phyloP scores from a whole-genome alignment of 176 grass and related monocot genomes.

The Avena eriantha region DNA sequence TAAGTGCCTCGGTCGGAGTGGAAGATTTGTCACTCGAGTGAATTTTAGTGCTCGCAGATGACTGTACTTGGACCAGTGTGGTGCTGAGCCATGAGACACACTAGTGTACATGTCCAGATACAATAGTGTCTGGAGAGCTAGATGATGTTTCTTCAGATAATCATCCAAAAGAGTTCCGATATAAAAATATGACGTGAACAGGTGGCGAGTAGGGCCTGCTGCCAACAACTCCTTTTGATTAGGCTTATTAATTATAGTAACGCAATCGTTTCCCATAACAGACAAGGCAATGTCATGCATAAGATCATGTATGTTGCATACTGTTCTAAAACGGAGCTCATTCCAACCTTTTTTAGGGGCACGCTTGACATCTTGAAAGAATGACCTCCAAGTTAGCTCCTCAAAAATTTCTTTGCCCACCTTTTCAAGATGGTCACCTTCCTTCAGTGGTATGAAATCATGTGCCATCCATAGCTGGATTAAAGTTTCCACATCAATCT shows the following conservation, averaged over 20 bases:
- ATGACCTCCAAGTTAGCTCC: slow-evolving; percentile 22
- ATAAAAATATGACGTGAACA: accelerated
- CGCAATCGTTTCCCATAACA: slow-evolving; percentile 19
- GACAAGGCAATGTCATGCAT: slow-evolving; percentile 25
- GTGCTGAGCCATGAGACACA: background rate
- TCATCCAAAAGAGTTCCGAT: background rate
- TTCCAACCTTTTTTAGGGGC: accelerated
- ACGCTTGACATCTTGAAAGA: slow-evolving; percentile 20
- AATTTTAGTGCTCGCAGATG: background rate
- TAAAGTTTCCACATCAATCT: background rate
- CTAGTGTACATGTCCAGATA: accelerated
- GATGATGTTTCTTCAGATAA: background rate
- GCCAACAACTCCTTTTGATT: background rate
- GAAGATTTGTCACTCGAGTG: accelerated
- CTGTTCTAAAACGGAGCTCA: background rate
- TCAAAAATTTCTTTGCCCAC: background rate
- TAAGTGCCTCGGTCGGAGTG: background rate
- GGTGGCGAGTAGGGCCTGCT: background rate
- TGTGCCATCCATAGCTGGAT: slow-evolving; percentile 38
- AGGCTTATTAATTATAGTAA: background rate
- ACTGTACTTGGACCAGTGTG: background rate
- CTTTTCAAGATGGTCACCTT: background rate
- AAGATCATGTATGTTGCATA: slow-evolving; percentile 42
- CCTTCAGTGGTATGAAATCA: background rate
- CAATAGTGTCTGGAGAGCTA: background rate